These are phyloP conservation scores for Artemisia argyi DNA, from an alignment of 129 eudicot genomes.

Conservation along the genomic window DNA sequence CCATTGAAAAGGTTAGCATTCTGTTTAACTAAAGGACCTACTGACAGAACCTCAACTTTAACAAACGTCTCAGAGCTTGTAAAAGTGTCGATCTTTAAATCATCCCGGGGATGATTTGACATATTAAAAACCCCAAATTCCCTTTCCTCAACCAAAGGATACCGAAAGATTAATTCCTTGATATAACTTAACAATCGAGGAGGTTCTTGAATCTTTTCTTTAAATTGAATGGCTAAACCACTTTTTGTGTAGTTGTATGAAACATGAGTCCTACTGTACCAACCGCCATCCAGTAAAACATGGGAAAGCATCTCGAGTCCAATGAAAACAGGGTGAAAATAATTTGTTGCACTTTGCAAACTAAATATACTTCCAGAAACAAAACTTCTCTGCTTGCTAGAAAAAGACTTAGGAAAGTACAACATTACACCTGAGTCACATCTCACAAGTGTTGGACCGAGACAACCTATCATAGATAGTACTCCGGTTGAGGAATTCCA, in stretches of 20 bases:
- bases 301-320: constrained; percentile 22
- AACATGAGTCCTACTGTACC: constrained; percentile 22
- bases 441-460: constrained; percentile 18
- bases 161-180: constrained; percentile 20
- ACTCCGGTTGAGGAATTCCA: constrained; percentile 40
- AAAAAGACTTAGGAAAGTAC: constrained; percentile 33
- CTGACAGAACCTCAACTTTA: constrained; percentile 31
- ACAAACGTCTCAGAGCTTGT: constrained; percentile 22
- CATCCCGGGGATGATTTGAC: not conserved
- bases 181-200: constrained; percentile 21
- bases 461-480: constrained; percentile 46
- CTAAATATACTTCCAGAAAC: constrained; percentile 41
- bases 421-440: constrained; percentile 29
- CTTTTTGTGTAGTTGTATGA: constrained; percentile 37
- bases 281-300: constrained; percentile 9
- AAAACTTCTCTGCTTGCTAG: constrained; percentile 37
- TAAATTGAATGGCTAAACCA: constrained; percentile 20
- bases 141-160: constrained; percentile 18
- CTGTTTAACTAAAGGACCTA: constrained; percentile 23
- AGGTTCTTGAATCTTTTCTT: constrained; percentile 27
- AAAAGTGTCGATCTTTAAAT: constrained; percentile 25
- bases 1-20: constrained; percentile 10
- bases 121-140: not conserved
- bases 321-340: constrained; percentile 21
- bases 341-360: not conserved